Evolutionary conservation across 1,139 yeast species (phyloP).

Genomic region (Yamadazyma epiphylla): DNA sequence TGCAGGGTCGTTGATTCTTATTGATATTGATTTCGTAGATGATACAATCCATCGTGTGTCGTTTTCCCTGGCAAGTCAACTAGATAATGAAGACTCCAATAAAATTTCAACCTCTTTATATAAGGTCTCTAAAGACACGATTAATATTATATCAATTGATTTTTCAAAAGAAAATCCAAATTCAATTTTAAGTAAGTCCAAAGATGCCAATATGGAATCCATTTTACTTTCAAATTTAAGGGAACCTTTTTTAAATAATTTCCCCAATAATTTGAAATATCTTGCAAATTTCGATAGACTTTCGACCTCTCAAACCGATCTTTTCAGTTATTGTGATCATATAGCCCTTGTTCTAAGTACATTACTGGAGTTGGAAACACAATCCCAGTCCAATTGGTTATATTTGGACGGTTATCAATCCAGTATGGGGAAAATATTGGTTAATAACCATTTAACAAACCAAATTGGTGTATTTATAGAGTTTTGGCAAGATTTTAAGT

Average conservation of each 20-base stretch:
- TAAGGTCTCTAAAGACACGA: constrained; percentile 6
- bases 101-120: constrained; percentile 3
- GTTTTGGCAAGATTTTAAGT: constrained; percentile 36
- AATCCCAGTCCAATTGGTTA: constrained; percentile 16
- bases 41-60: constrained; percentile 27
- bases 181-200: constrained; percentile 12
- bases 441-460: constrained; percentile 20
- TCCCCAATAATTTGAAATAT: constrained; percentile 35
- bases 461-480: constrained; percentile 33
- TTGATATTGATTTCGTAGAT: constrained; percentile 39
- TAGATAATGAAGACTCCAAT: constrained; percentile 1
- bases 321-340: constrained; percentile 29
- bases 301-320: constrained; percentile 28
- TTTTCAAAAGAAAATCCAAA: constrained; percentile 8
- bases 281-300: constrained; percentile 35
- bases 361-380: constrained; percentile 19
- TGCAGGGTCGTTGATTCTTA: constrained; percentile 40
- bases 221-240: constrained; percentile 27
- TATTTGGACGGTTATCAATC: constrained; percentile 19
- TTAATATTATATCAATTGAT: constrained; percentile 11
- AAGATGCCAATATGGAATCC: constrained; percentile 15
- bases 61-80: constrained; percentile 34
- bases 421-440: constrained; percentile 25
- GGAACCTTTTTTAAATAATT: constrained; percentile 20
- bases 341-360: constrained; percentile 26